Base-by-base conservation (phyloP, 331 rosid genomes). In the Pyracantha coccinea region DNA sequence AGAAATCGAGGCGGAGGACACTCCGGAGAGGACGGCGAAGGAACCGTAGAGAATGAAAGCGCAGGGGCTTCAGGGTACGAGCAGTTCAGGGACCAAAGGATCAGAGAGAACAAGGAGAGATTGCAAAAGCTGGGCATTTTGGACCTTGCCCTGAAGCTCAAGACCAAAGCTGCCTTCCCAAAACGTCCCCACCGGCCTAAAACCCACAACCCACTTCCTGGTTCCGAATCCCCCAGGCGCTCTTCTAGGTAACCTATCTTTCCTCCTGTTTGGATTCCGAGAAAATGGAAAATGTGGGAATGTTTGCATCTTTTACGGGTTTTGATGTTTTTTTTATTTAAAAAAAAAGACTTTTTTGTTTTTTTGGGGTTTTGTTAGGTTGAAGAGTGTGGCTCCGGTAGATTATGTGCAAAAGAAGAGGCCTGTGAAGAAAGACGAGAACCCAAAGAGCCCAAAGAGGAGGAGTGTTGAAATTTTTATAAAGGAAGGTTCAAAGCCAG, bases 21-120 rank as follows among this genome's bases (percentile, higher is more conserved):
- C 44, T 13, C 41, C 54, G 50, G 11, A 14, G 74, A 66, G 28
- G 44, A 10, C 68, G 28, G 8, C 6, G 71, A 19, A 32, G 77
- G 8, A 68, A 31, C 81, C n/a, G 72, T 24, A 8, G 67, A 32
- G 11, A 24, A 52, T 1, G 75, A 20, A 78, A 24, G 2, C 0
- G 71, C 53, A 20, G 76, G 8, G 0, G 79, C 23, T 74, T 45
- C 86, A 1, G 53, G 59, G 8, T 92, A 89, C 61, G 90, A 92
- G 79, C 82, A 78, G 24, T 68, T 82, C 28, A 79, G 96, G 80
- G 83, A 83, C 66, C 90, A 68, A 13, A 81, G 90, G 79, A 87
- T 92, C 79, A 88, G 68, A 79, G 92, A 89, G 77, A 92, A 92
- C 83, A 72, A 61, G 50, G 91, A 89, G 83, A 87, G 89, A 77